Conservation (phyloP, 2,329 filamentous ascomycete genomes). For the Hymenoscyphus albidus region DNA sequence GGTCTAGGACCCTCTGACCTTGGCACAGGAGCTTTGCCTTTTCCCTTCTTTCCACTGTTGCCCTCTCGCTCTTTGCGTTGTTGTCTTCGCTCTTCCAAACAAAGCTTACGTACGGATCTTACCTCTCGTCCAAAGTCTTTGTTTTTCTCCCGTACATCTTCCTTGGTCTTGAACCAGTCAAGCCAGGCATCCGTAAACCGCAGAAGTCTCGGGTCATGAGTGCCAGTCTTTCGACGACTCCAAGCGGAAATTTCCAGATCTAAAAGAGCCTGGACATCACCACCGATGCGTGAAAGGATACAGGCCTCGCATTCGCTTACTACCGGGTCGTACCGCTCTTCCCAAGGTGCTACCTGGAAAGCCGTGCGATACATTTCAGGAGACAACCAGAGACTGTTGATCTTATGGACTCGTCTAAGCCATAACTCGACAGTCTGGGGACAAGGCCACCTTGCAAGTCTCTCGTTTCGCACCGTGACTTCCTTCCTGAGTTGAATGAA, state of each 20-base stretch:
- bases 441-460: constrained; percentile 25
- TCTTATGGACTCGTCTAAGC: constrained; percentile 16
- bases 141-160: neutral
- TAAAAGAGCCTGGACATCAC: constrained; percentile 39
- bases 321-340: constrained; percentile 30
- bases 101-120: neutral
- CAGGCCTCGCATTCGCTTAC: constrained; percentile 48
- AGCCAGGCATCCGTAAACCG: constrained; percentile 2
- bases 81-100: neutral
- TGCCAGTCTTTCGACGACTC: constrained; percentile 20
- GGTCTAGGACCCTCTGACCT: neutral
- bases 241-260: constrained; percentile 44
- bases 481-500: constrained; percentile 43
- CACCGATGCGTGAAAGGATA: constrained; percentile 46
- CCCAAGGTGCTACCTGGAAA: constrained; percentile 34
- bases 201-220: neutral
- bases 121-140: constrained; percentile 9
- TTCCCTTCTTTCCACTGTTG: neutral
- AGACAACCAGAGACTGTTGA: constrained; percentile 35
- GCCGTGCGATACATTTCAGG: constrained; percentile 35
- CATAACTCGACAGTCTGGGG: constrained; percentile 8
- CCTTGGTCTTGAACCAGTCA: neutral
- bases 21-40: neutral
- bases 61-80: neutral
- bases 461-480: constrained; percentile 36